phyloP scores from a whole-genome alignment of 306 rosid genomes.

The Canavalia ensiformis region DNA sequence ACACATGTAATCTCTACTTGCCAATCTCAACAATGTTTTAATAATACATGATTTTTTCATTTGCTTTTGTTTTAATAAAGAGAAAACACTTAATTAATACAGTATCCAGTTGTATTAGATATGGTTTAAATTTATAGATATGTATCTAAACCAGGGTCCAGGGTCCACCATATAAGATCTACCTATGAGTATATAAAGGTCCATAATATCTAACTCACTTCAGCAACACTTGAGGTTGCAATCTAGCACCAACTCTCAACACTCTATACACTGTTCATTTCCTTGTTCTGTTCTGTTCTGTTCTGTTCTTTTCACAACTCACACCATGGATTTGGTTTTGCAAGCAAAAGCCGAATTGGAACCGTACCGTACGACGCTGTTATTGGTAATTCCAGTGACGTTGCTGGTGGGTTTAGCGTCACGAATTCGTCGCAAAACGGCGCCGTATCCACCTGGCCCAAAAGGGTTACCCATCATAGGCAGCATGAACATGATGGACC shows the following conservation, averaged over 20 bases:
- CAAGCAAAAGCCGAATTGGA: conserved; percentile 41
- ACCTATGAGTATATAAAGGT: conserved; percentile 46
- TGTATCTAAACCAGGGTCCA: neutral
- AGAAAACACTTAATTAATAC: neutral
- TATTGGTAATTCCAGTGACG: conserved; percentile 41
- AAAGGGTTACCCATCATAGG: conserved; percentile 77
- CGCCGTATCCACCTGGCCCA: conserved; percentile 81
- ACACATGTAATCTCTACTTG: neutral
- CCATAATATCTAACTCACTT: neutral
- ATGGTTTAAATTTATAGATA: neutral
- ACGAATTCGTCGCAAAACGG: conserved; percentile 22
- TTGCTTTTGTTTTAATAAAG: neutral
- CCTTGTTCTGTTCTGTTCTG: neutral
- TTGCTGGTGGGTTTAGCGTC: conserved; percentile 45
- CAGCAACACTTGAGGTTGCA: conserved; percentile 37
- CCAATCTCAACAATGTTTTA: neutral
- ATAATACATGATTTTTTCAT: neutral
- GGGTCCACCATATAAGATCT: neutral
- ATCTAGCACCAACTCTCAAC: neutral
- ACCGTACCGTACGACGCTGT: conserved; percentile 37
- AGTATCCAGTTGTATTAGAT: neutral
- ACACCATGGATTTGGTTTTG: conserved; percentile 52
- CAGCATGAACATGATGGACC: conserved; percentile 73
- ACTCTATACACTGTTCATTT: neutral
- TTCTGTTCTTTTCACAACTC: neutral